Evolutionary conservation across 345 rosid genomes (phyloP), one percentile per base, ranked within the genome.

Genomic region (Eutrema heterophyllum): DNA sequence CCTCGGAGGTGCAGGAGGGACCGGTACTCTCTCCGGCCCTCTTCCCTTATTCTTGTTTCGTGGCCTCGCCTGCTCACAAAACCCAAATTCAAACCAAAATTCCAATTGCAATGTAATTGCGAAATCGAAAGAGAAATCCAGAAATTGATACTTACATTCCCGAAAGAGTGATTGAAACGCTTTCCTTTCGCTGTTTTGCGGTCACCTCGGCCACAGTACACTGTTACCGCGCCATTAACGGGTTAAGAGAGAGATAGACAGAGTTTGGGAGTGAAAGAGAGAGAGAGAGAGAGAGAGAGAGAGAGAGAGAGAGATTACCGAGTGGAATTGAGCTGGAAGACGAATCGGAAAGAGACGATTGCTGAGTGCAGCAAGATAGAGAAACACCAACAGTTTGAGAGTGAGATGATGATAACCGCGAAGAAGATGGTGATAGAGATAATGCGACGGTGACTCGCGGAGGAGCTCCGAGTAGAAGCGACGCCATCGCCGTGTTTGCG

Each of bases 101-200:
- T 61, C 18, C 15, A 68, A 8, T 13, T 35, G 16, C 32, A 10
- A 21, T 5, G 58, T 48, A 4, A 21, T 6, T 56, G 58, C 36
- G 32, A 36, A 62, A 54, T 10, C 36, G 5, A 18, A 44, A 40
- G 8, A 35, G 45, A 49, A 30, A 4, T 30, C 6, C 6, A 30
- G 53, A 5, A 45, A 3, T 46, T 16, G 6, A n/a, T 5, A 81
- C 86, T 85, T 67, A 94, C 98, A 76, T 94, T 94, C 48, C 98
- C 98, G 39, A 86, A 94, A 5, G 96, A 94, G 83, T 91, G 97
- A 52, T 81, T 85, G 78, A 94, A 94, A 14, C 98, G 93, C 85
- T 94, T 94, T 48, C 98, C 98, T 72, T 77, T 94, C 10, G 79
- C 89, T 9, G 98, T 91, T 80, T 88, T 91, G 81, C 71, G 86